These are phyloP conservation scores for Monosporascus sp. DNA, from an alignment of 2,329 filamentous ascomycete species.

Conservation along the genomic window DNA sequence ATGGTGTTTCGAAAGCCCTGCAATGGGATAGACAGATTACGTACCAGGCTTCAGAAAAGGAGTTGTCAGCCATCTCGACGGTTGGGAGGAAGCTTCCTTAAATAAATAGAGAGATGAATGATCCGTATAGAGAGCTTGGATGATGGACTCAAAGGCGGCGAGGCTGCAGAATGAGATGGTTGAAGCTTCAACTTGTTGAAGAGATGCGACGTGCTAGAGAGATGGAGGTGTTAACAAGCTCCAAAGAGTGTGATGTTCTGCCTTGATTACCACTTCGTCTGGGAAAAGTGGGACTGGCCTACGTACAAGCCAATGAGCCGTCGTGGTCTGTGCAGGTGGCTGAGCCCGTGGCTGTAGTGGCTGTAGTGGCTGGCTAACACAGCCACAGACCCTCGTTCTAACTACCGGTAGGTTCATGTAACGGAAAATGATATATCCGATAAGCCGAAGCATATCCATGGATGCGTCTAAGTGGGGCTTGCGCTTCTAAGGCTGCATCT, in stretches of 20 bases:
- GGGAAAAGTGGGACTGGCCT: too few species aligned
- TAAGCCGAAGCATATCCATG: too few species aligned
- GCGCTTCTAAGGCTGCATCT: too few species aligned
- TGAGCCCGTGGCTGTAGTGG: too few species aligned
- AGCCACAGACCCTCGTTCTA: too few species aligned
- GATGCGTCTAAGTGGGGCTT: too few species aligned
- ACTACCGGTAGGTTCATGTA: too few species aligned
- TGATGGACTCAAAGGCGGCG: constrained; percentile 7
- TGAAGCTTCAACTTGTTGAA: constrained; percentile 12
- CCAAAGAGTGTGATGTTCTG: not conserved
- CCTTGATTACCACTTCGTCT: constrained; percentile 1
- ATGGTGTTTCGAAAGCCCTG: constrained; percentile 5
- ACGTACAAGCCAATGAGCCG: too few species aligned
- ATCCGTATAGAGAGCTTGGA: constrained; percentile 1
- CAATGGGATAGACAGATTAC: constrained; percentile 21
- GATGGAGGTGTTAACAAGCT: not conserved
- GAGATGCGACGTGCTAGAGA: not conserved
- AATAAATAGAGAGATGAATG: constrained; percentile 7
- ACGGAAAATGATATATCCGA: too few species aligned
- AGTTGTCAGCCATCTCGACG: constrained; percentile 24
- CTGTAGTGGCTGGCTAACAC: too few species aligned
- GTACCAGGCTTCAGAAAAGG: constrained; percentile 29
- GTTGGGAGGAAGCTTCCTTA: constrained; percentile 7
- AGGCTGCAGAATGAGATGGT: constrained; percentile 6
- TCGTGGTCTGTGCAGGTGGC: too few species aligned